Conservation (phyloP, 192 early-diverging fungal genomes). For the Funneliformis mosseae region DNA sequence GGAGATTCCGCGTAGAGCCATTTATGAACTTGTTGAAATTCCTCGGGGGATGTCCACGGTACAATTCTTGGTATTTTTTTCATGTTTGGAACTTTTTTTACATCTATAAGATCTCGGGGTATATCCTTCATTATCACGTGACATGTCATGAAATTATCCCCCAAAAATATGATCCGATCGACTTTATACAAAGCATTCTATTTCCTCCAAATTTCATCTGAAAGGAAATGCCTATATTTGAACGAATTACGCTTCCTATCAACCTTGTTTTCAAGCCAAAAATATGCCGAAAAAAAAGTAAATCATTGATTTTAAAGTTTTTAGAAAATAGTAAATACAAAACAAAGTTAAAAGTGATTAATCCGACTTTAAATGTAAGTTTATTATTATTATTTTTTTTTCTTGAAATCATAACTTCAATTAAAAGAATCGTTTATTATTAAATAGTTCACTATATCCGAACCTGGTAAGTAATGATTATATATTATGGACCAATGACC, state of each 20-base stretch:
- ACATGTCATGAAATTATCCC: too few relatives aligned
- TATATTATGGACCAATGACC: not conserved
- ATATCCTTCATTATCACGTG: not conserved
- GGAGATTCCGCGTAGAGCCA: slow-evolving; percentile 52
- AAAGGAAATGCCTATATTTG: not conserved
- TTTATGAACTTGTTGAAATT: slow-evolving; percentile 60
- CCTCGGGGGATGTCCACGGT: slow-evolving; percentile 61
- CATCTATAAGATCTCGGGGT: not conserved
- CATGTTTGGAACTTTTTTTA: not conserved
- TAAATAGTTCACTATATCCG: not conserved
- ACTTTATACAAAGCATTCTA: not conserved
- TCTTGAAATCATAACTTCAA: not conserved
- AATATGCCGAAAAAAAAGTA: not conserved
- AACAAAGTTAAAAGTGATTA: not conserved
- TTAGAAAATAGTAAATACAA: not conserved
- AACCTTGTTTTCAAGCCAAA: not conserved
- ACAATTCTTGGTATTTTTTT: slow-evolving; percentile 50
- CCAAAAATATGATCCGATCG: too few relatives aligned
- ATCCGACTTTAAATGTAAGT: not conserved
- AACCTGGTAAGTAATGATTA: not conserved
- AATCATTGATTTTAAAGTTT: not conserved
- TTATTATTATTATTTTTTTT: not conserved
- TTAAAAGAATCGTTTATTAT: not conserved
- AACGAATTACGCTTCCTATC: not conserved
- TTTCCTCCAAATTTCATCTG: too few relatives aligned